Percentiles rank a stretch among this genome's conserved stretches.
Conservation (phyloP, 495 filamentous ascomycete species). For the Trichoderma gamsii region DNA sequence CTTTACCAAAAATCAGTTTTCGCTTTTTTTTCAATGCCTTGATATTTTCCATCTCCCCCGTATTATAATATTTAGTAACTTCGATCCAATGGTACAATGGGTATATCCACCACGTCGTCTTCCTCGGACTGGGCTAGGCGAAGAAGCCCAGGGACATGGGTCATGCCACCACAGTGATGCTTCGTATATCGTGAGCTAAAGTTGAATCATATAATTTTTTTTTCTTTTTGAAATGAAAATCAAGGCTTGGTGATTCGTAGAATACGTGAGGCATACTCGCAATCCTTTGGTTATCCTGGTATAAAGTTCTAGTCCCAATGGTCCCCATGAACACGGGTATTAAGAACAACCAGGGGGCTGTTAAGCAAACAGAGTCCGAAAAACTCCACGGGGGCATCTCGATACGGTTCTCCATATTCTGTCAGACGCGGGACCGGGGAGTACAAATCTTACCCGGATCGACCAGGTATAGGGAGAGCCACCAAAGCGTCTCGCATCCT, state of each 20-base stretch:
- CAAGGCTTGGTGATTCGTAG: not conserved
- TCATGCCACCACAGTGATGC: not conserved
- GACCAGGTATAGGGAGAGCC: not conserved
- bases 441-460: not conserved
- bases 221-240: not conserved
- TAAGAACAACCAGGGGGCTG: not conserved
- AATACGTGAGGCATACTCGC: not conserved
- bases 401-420: not conserved
- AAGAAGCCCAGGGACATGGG: not conserved
- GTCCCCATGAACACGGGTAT: not conserved
- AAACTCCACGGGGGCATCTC: not conserved
- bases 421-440: not conserved
- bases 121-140: not conserved
- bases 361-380: not conserved
- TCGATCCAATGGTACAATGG: slow-evolving; percentile 9
- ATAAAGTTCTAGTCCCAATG: not conserved
- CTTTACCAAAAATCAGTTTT: not conserved
- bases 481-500: not conserved
- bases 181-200: not conserved
- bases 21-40: not conserved
- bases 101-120: slow-evolving; percentile 10
- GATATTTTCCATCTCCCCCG: not conserved
- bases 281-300: not conserved
- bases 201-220: not conserved
- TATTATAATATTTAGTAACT: not conserved